phyloP scores from a whole-genome alignment of 1,139 yeast genomes.

The Pichia sp. region DNA sequence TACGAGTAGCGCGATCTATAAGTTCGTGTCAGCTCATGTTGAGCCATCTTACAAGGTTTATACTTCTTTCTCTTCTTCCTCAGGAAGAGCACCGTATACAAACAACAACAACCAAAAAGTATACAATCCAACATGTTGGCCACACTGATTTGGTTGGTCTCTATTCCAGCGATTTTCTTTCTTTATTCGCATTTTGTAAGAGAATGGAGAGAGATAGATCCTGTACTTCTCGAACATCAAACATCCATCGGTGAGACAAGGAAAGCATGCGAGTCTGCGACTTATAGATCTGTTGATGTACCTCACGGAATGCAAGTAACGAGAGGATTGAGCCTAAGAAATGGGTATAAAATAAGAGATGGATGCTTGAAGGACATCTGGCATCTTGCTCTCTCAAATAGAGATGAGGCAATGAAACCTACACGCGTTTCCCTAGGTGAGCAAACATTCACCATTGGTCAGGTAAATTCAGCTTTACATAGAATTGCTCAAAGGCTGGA shows the following conservation, averaged over 20 bases:
- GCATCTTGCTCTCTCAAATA: conserved; percentile 32
- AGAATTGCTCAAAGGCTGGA: neutral
- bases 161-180: neutral
- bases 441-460: conserved; percentile 6
- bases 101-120: too few species aligned
- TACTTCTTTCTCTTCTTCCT: too few species aligned
- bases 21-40: too few species aligned
- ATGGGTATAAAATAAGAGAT: conserved; percentile 56
- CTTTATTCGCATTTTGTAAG: conserved; percentile 11
- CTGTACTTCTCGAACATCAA: conserved; percentile 53
- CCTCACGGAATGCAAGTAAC: conserved; percentile 56
- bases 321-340: conserved; percentile 58
- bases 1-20: too few species aligned
- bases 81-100: too few species aligned
- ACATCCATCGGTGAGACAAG: conserved; percentile 52
- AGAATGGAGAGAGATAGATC: conserved; percentile 44
- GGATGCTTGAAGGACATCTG: conserved; percentile 67
- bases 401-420: conserved; percentile 1
- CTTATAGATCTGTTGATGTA: conserved; percentile 56
- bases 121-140: too few species aligned
- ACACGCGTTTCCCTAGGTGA: conserved; percentile 5
- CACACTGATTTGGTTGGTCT: neutral
- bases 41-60: too few species aligned
- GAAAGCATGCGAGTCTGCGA: conserved; percentile 51
- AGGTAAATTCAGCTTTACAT: conserved; percentile 19